Evolutionary conservation across 2,329 filamentous ascomycete species (phyloP).

Genomic region (Aureobasidium sp.): DNA sequence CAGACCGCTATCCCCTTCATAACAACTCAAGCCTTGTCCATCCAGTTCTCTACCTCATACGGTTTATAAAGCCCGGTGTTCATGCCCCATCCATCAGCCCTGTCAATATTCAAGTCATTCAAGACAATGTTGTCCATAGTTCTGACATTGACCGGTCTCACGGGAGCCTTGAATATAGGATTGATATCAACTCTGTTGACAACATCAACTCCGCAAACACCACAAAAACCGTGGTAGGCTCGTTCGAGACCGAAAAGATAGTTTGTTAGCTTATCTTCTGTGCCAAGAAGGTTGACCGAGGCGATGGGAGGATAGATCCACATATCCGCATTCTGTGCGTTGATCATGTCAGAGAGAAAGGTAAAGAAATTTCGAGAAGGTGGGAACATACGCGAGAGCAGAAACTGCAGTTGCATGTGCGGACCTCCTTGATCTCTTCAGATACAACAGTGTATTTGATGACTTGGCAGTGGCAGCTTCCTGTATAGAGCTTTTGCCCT

Average conservation of each 20-base stretch:
- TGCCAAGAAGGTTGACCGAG: neutral
- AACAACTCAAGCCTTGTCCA: neutral
- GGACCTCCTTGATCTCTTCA: neutral
- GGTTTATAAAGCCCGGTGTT: neutral
- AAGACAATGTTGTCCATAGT: neutral
- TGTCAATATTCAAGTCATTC: neutral
- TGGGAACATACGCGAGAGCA: neutral
- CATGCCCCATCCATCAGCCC: neutral
- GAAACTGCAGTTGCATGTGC: slow-evolving; percentile 11
- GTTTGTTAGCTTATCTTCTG: neutral
- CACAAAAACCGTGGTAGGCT: neutral
- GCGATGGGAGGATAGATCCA: slow-evolving; percentile 4
- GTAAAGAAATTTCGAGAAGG: neutral
- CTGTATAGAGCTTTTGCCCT: slow-evolving; percentile 1
- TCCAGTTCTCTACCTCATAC: neutral
- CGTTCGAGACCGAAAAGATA: neutral
- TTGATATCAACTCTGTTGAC: slow-evolving; percentile 1
- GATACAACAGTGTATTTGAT: neutral
- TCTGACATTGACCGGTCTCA: slow-evolving; percentile 5
- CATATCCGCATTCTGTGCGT: slow-evolving; percentile 1
- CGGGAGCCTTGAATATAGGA: neutral
- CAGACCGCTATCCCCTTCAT: too few relatives aligned
- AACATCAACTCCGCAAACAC: slow-evolving; percentile 8
- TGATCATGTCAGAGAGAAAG: neutral
- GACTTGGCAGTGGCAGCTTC: slow-evolving; percentile 12